phyloP scores from a whole-genome alignment of 805 yeast genomes.

The Kazachstania bromeliacearum region DNA sequence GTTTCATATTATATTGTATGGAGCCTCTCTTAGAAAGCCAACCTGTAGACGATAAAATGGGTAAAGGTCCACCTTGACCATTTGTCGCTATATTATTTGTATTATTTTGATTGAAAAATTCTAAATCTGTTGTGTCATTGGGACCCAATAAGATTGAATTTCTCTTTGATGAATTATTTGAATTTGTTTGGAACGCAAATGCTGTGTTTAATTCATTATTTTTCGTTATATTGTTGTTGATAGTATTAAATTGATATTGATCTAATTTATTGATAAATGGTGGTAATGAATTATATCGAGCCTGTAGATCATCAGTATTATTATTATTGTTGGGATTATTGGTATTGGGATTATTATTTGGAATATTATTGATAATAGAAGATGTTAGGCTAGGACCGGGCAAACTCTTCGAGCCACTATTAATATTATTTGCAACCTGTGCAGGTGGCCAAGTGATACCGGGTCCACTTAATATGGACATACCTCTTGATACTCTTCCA shows the following conservation, averaged over 20 bases:
- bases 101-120: slow-evolving; percentile 10
- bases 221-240: slow-evolving; percentile 14
- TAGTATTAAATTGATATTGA: slow-evolving; percentile 6
- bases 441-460: not conserved
- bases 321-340: slow-evolving; percentile 30
- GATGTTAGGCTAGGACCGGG: too few species aligned
- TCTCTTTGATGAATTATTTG: slow-evolving; percentile 10
- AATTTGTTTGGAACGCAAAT: not conserved
- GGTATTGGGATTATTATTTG: slow-evolving; percentile 1
- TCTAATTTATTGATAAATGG: too few species aligned
- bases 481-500: not conserved
- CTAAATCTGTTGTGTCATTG: slow-evolving; percentile 18
- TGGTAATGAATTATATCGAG: slow-evolving; percentile 3
- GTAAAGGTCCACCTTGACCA: not conserved
- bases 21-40: slow-evolving; percentile 1
- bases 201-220: slow-evolving; percentile 3
- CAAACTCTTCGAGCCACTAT: too few species aligned
- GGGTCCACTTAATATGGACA: not conserved
- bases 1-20: slow-evolving; percentile 14
- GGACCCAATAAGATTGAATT: slow-evolving; percentile 20
- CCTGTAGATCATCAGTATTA: not conserved
- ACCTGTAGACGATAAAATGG: slow-evolving; percentile 1
- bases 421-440: too few species aligned
- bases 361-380: slow-evolving; percentile 8
- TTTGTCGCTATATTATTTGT: slow-evolving; percentile 1